Base-by-base conservation (phyloP, 78 protist genomes). In the Tieghemostelium lacteum region DNA sequence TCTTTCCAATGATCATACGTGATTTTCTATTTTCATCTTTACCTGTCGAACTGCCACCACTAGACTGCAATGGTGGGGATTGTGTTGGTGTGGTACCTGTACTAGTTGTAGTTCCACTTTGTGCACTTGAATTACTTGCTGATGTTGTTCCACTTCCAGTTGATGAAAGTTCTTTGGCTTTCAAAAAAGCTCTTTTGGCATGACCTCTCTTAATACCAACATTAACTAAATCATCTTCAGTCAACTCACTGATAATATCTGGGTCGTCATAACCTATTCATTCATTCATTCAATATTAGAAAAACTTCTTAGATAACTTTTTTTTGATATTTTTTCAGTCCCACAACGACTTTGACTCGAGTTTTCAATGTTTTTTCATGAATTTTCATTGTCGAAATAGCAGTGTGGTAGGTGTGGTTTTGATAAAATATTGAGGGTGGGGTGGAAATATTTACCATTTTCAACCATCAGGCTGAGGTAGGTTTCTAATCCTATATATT, bases 151-250 rank as follows among this genome's bases (percentile, higher is more conserved):
- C n/a, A 49, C 33, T 2, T 26, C n/a, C 49, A 36, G 33, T 33
- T 60, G 31, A n/a, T 29, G 63, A 39, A 2, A 78, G 7, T 14
- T 83, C 91, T 58, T 57, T 52, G 0, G 49, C 17, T 29, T 83
- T 83, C 42, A 83, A 29, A 83, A 83, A 83, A 58, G 91, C 91
- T 42, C 91, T 57, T 34, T 83, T 83, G 26, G 91, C 91, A 83
- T 83, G 91, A 17, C 91, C 91, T 69, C 28, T 83, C 52, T 83
- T 83, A 2, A 83, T 52, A 69, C 78, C 78, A 69, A 83, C 37
- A 28, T 76, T 55, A 34, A 83, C 78, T 37, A 83, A 69, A 39
- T 83, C 91, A 28, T 83, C 91, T 42, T 83, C 91, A 28, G 91
- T 83, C 33, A 83, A 69, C 64, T 83, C 91, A 50, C 78, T 22